Evolutionary conservation across 208 protist genomes (phyloP).

Genomic region (Crithidia sp.): DNA sequence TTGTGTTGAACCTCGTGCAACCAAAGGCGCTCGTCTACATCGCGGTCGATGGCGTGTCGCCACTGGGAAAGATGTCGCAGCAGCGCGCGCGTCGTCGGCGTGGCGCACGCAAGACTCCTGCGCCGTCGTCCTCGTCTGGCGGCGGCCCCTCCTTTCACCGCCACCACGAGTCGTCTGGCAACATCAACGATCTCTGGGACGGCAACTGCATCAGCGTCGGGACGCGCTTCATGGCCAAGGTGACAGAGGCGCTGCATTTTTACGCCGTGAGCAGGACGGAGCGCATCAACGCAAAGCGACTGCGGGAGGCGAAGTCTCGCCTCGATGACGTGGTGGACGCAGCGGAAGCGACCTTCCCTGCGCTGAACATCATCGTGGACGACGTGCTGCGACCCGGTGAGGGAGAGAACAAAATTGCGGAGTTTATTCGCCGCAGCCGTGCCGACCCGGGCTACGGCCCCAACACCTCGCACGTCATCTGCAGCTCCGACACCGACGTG

Average conservation of each 20-base stretch:
- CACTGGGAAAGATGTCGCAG: constrained; percentile 99
- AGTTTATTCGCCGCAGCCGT: constrained; percentile 81
- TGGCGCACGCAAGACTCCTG: constrained; percentile 27
- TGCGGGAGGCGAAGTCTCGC: constrained; percentile 36
- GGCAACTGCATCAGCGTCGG: constrained; percentile 88
- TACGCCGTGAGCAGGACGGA: constrained; percentile 84
- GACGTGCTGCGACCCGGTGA: constrained; percentile 97
- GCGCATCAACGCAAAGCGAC: constrained; percentile 84
- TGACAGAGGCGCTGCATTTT: constrained; percentile 75
- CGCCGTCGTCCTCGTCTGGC: background rate
- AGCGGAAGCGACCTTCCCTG: constrained; percentile 15
- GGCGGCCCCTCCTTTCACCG: background rate
- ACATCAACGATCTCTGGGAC: constrained; percentile 69
- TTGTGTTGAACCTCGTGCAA: constrained; percentile 85
- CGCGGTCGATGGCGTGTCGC: constrained; percentile 96
- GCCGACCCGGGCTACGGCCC: constrained; percentile 94
- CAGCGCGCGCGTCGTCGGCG: constrained; percentile 96
- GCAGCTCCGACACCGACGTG: constrained; percentile 99
- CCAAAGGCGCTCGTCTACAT: constrained; percentile 97
- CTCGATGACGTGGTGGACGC: background rate
- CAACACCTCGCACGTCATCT: constrained; percentile 98
- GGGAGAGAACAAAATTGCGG: constrained; percentile 93
- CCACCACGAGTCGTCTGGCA: constrained; percentile 20
- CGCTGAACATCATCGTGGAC: constrained; percentile 93
- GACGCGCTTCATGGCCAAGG: constrained; percentile 84